Base-by-base conservation (phyloP, 2,329 filamentous ascomycete species). In the Paracamarosporium sp. region DNA sequence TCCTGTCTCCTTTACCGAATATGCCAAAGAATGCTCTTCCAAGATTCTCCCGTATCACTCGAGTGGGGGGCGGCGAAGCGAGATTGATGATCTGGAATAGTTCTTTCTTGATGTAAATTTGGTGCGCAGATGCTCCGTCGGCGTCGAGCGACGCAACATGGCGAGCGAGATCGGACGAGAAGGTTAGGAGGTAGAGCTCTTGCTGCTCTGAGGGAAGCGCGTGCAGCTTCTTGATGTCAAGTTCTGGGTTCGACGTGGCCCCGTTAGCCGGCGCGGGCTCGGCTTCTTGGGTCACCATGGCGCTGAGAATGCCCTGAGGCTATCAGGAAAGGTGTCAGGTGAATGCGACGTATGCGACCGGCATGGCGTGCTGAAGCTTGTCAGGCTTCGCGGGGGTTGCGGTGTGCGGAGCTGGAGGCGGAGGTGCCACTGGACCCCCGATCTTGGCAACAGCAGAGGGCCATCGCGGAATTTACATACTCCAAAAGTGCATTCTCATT, bases 181-280 rank as follows among this genome's bases (percentile, higher is more conserved):
- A 97, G 25, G 89, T 96, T 59, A 99, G 84, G 61, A 99, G 86
- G 77, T 95, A 96, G 12, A 99, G 86, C 71, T 97, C 93, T 79
- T 99, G 95, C 77, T 99, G 95, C 80, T 99, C 95, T 53, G 91
- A 88, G 41, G 94, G 92, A 45, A 98, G 86, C 51, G 91, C 85
- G 78, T 97, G 90, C 46, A 99, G 88, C 83, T 97, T 97, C 70
- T 88, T 81, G 66, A 97, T 81, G 74, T 99, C 93, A 76, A 99
- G 90, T 82, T 97, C 91, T 50, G 89, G 89, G 71, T 86, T 89
- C 55, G 79, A 71, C 59, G 82, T 78, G 55, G 59, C 61, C 44
- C 66, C 63, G 68, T 68, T 64, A 77, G 81, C 50, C 47, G 69
- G 56, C 41, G 81, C 48, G 48, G 69, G 56, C 44, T 64, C 65